Percentiles rank a stretch among this genome's conserved stretches.
phyloP scores from a whole-genome alignment of 768 basidiomycete species.

The Cystofilobasidium capitatum region DNA sequence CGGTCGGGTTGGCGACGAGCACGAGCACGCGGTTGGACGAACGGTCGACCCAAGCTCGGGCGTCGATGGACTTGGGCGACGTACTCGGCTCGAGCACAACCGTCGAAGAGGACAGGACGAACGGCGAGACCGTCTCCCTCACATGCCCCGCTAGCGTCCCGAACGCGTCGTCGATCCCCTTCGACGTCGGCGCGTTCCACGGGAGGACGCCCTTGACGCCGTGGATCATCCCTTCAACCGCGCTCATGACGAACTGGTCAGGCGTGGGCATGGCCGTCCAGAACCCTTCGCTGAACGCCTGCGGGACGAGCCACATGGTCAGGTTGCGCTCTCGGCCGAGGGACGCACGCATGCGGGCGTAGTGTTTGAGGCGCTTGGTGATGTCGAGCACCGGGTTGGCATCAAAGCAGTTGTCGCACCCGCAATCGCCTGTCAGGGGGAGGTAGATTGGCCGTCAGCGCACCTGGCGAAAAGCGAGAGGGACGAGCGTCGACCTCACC shows the following conservation, averaged over 20 bases:
- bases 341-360: slow-evolving; percentile 40
- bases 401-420: slow-evolving; percentile 43
- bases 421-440: slow-evolving; percentile 46
- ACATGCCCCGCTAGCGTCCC: neutral
- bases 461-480: neutral
- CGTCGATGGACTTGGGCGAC: neutral
- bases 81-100: too few relatives aligned
- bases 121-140: neutral
- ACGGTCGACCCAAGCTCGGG: neutral
- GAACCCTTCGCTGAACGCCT: slow-evolving; percentile 51
- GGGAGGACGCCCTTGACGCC: slow-evolving; percentile 5
- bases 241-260: slow-evolving; percentile 29
- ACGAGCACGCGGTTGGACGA: neutral
- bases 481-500: too few relatives aligned
- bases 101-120: slow-evolving; percentile 11
- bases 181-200: slow-evolving; percentile 12
- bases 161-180: slow-evolving; percentile 1
- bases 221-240: slow-evolving; percentile 6
- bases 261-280: slow-evolving; percentile 61
- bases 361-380: neutral
- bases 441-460: neutral
- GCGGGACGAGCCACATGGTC: slow-evolving; percentile 69
- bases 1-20: neutral
- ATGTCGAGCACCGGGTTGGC: slow-evolving; percentile 5
- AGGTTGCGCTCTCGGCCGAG: slow-evolving; percentile 62